Conservation (phyloP, 176 grass and related monocot species). For the Ampelocalamus luodianensis region DNA sequence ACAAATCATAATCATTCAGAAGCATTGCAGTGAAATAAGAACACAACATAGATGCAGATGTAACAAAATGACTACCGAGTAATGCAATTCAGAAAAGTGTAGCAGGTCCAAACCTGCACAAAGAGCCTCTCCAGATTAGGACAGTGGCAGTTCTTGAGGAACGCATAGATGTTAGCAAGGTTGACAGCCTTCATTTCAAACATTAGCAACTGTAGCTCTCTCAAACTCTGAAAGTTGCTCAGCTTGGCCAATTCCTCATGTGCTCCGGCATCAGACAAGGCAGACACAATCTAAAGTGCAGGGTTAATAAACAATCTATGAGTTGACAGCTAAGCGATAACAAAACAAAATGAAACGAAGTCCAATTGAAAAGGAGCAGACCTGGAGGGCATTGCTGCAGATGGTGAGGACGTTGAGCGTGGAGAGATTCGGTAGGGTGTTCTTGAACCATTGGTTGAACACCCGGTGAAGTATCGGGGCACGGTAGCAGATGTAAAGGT, state of each 20-base stretch:
- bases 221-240: constrained; percentile 49
- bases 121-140: constrained; percentile 60
- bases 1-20: neutral
- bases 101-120: constrained; percentile 12
- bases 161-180: constrained; percentile 57
- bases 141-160: constrained; percentile 52
- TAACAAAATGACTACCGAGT: neutral
- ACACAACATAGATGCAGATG: neutral
- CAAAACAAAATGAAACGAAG: neutral
- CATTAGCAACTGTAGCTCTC: constrained; percentile 66
- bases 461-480: accelerated
- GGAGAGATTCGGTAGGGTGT: neutral
- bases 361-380: constrained; percentile 2
- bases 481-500: constrained; percentile 51
- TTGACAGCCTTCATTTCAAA: constrained; percentile 51
- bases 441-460: neutral
- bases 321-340: neutral
- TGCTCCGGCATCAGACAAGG: constrained; percentile 36
- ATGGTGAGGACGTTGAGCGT: constrained; percentile 55
- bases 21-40: neutral
- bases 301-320: neutral
- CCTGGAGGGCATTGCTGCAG: constrained; percentile 61
- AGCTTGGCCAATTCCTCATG: constrained; percentile 24
- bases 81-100: neutral
- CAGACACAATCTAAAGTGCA: constrained; percentile 18